Base-by-base conservation (phyloP, 768 basidiomycete species). In the Dacryopinax spathularia region DNA sequence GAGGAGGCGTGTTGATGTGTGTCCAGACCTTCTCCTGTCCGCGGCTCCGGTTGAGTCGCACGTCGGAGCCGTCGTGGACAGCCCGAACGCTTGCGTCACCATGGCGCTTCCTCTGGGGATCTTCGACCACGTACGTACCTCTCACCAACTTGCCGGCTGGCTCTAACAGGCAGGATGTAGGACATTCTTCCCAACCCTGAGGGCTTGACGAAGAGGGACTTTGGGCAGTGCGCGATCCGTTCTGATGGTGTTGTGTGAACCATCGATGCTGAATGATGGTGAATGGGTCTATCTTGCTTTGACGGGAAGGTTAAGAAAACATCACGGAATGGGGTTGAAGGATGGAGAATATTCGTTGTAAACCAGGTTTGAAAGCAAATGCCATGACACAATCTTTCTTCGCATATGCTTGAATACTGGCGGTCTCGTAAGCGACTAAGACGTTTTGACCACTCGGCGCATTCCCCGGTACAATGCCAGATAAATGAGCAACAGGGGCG, bases 51-150 rank as follows among this genome's bases (percentile, higher is more conserved):
- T 87, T 43, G 86, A 88, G 70, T 82, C 81, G 61, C 85, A 86
- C 67, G 80, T 86, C 64, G 84, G 81, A n/a, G 84, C 84, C 22
- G 65, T 88, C 33, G 87, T 88, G 43, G 85, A 85, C 72, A 59
- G 81, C 2, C 87, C 87, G 1, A 89, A 89, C 67, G 87, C 87
- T 1, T 87, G 86, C 67, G 85, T 88, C 4, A 88, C 86, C 0
- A 73, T 90, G 22, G 87, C 80, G 0, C 77, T 90, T 2, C 88
- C 88, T 2, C 78, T 85, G n/a, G 87, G 82, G 1, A 90, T 90
- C 65, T 90, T 90, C 68, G 84, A 87, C 39, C 78, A 83, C 68
- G 85, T 85, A 60, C 66, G 82, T 72, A 22, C 12, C 13, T 6
- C 13, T n/a, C 6, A 0, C 12, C 25, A 25, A 13, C 12, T 36